A percentile compares a stretch with the other conserved stretches of the same genome.
phyloP scores from a whole-genome alignment of 2,329 filamentous ascomycete genomes.

The Penicillium nordicum region DNA sequence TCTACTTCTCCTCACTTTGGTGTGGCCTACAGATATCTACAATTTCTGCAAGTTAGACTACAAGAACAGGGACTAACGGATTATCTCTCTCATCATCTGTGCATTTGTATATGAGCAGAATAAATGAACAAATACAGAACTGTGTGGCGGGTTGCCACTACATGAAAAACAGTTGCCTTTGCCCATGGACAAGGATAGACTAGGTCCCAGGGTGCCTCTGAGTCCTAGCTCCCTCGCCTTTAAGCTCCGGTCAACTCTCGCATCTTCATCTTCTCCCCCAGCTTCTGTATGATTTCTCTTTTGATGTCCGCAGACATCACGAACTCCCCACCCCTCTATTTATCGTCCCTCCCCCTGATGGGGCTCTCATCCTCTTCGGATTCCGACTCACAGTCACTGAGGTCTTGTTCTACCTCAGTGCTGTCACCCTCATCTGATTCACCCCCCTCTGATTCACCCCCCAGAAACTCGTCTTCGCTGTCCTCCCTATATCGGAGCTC shows the following conservation, averaged over 20 bases:
- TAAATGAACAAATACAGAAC: background rate
- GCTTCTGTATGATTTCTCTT: background rate
- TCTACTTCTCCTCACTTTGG: background rate
- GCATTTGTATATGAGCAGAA: background rate
- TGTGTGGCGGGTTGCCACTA: slow-evolving; percentile 2
- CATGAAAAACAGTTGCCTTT: background rate
- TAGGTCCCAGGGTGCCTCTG: background rate
- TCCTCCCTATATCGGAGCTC: background rate
- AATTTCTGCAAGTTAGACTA: background rate
- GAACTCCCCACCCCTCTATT: background rate
- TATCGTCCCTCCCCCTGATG: background rate
- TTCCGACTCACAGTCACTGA: background rate
- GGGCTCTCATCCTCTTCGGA: background rate
- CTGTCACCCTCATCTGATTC: background rate
- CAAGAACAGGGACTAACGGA: background rate
- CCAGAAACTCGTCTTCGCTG: background rate
- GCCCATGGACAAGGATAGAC: background rate
- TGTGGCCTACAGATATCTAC: background rate
- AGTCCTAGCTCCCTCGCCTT: background rate
- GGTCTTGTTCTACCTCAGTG: background rate
- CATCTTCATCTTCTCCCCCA: background rate
- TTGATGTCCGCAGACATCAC: background rate
- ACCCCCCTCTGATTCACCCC: background rate
- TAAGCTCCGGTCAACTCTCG: background rate
- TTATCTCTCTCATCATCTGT: background rate